phyloP scores from a whole-genome alignment of 108 stramenopile species.

The Schizochytrium sp. region DNA sequence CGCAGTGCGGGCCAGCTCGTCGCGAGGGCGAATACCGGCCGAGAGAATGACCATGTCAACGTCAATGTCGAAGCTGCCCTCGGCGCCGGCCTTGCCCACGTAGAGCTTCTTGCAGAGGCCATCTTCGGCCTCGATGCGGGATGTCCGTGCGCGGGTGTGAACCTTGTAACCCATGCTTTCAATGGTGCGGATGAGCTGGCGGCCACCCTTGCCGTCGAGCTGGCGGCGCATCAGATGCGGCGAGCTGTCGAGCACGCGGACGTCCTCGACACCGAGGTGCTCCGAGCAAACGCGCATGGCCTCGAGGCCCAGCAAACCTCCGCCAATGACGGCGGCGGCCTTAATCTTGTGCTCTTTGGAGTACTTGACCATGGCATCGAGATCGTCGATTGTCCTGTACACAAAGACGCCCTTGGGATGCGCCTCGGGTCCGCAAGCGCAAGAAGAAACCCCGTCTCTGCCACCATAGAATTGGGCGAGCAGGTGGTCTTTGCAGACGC shows the following conservation, averaged over 20 bases:
- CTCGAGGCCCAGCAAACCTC: slow-evolving; percentile 75
- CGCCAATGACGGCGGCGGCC: slow-evolving; percentile 82
- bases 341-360: slow-evolving; percentile 69
- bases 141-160: slow-evolving; percentile 76
- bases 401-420: slow-evolving; percentile 69
- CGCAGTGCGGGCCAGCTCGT: slow-evolving; percentile 65
- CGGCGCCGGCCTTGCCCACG: slow-evolving; percentile 56
- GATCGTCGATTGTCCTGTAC: slow-evolving; percentile 85
- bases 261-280: slow-evolving; percentile 73
- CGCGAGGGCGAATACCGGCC: slow-evolving; percentile 83
- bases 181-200: slow-evolving; percentile 76
- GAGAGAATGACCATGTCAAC: slow-evolving; percentile 82
- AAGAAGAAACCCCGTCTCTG: background rate
- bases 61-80: slow-evolving; percentile 74
- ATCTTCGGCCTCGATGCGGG: slow-evolving; percentile 66
- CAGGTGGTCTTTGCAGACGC: slow-evolving; percentile 32
- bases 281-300: slow-evolving; percentile 70
- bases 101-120: slow-evolving; percentile 60
- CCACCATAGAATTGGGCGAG: background rate
- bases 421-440: slow-evolving; percentile 20
- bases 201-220: slow-evolving; percentile 83
- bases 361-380: slow-evolving; percentile 75
- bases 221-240: slow-evolving; percentile 87
- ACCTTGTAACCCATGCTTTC: slow-evolving; percentile 81
- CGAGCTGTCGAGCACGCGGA: slow-evolving; percentile 80